Percentiles rank a stretch among this genome's conserved stretches.
Conservation (phyloP, 768 basidiomycete species). For the Pleurotus platypus region DNA sequence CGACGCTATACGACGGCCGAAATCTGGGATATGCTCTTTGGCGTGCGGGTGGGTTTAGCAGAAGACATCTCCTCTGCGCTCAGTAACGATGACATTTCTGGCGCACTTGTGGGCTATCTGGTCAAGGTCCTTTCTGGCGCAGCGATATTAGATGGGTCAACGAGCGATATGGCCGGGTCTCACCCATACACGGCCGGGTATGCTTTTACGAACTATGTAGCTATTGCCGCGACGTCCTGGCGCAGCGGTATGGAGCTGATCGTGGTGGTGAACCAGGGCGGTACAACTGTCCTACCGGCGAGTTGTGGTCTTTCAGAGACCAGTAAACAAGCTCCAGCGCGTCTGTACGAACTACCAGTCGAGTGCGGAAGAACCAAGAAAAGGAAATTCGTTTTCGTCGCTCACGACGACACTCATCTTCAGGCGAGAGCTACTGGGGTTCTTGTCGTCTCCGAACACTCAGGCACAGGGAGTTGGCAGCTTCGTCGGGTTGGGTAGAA, state of each 20-base stretch:
- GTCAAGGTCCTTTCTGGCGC: not conserved
- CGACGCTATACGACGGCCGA: not conserved
- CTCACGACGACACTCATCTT: not conserved
- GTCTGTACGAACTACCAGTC: not conserved
- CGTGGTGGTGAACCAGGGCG: not conserved
- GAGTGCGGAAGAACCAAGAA: not conserved
- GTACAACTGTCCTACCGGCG: not conserved
- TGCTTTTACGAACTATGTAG: not conserved
- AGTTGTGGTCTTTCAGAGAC: not conserved
- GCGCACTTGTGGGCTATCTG: not conserved
- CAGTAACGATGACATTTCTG: not conserved
- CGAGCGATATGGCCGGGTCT: not conserved
- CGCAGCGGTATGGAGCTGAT: not conserved
- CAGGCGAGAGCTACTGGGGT: not conserved
- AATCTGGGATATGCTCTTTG: not conserved
- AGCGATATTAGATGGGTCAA: not conserved
- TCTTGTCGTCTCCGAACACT: not conserved
- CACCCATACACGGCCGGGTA: not conserved
- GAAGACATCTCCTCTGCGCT: not conserved
- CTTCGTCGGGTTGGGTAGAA: not conserved
- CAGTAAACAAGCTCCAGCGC: not conserved
- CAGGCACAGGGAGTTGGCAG: not conserved
- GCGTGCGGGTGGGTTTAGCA: not conserved
- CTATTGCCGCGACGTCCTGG: not conserved
- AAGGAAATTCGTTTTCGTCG: not conserved